Base-by-base conservation (phyloP, 768 basidiomycete genomes). In the Termitomyces titanicus region DNA sequence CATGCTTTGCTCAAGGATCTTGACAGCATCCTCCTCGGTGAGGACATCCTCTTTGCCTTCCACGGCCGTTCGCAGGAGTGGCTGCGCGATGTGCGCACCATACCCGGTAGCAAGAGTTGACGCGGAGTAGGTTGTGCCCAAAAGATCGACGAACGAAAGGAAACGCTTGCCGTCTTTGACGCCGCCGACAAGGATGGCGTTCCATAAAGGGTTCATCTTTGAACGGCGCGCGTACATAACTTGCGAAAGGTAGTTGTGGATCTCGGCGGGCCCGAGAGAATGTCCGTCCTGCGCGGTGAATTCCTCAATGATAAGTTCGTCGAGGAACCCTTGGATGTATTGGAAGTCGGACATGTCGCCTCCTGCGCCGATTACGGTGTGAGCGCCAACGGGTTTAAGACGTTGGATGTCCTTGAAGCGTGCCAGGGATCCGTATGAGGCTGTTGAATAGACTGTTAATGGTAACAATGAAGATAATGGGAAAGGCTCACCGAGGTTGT, bases 291-390 rank as follows among this genome's bases (percentile, higher is more conserved):
- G 83, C 34, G 86, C 79, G 5, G 89, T 82, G 60, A 87, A 82
- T 70, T 99, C 94, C 34, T 88, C 83, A 59, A 85, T 77, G 40
- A 88, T 80, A 44, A 95, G 75, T 22, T 84, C 80, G 58, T 97
- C 89, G 45, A 99, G 83, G 44, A 87, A 64, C 46, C 75, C 77
- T 66, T 97, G 91, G 61, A 98, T 79, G 71, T 91, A 87, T 70
- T 99, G 97, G 73, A 94, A 98, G 74, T 99, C 97, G 64, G 89
- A 89, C 87, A 99, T 92, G 76, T 99, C 97, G 25, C 97, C 97
- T 15, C 92, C 85, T 3, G 91, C 96, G 20, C 92, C 97, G 63
- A 99, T 77, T 57, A 95, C 79, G 42, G 94, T 96, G 72, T 86
- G 83, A 35, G 80, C 73, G 8, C 95, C 94, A 33, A 97, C 85